A percentile compares a stretch with the other conserved stretches of the same genome.
These are phyloP conservation scores for Metschnikowia cerradonensis DNA, from an alignment of 805 yeast species.

Conservation along the genomic window DNA sequence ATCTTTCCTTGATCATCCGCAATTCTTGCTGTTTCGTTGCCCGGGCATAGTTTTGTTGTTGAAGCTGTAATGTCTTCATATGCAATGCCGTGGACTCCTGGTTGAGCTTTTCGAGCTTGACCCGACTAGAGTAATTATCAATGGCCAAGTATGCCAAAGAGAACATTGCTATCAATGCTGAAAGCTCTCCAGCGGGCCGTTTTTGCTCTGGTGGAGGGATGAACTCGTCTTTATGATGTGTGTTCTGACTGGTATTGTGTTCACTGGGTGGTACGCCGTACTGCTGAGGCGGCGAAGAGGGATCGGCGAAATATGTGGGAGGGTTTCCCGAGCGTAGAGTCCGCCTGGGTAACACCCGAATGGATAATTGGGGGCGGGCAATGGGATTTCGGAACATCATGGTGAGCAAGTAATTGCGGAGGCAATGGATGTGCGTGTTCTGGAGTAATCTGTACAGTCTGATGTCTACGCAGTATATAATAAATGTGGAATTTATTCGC, in stretches of 20 bases:
- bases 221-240: neutral
- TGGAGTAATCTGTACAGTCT: neutral
- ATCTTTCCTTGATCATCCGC: conserved; percentile 50
- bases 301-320: conserved; percentile 13
- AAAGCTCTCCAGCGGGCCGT: conserved; percentile 28
- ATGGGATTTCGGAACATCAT: neutral
- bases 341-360: neutral
- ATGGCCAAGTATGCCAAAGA: conserved; percentile 47
- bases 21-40: conserved; percentile 51
- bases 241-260: neutral
- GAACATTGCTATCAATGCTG: conserved; percentile 39
- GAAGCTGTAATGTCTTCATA: conserved; percentile 35
- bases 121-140: conserved; percentile 45
- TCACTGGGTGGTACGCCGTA: neutral
- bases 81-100: conserved; percentile 36
- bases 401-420: neutral
- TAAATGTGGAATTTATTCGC: neutral
- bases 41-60: conserved; percentile 47
- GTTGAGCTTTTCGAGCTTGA: conserved; percentile 32
- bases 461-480: neutral
- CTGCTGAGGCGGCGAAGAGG: conserved; percentile 10
- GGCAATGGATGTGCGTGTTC: neutral
- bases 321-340: neutral
- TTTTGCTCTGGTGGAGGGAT: neutral
- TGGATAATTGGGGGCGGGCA: neutral